Base-by-base conservation (phyloP, 495 filamentous ascomycete species). In the Daldinia loculata region DNA sequence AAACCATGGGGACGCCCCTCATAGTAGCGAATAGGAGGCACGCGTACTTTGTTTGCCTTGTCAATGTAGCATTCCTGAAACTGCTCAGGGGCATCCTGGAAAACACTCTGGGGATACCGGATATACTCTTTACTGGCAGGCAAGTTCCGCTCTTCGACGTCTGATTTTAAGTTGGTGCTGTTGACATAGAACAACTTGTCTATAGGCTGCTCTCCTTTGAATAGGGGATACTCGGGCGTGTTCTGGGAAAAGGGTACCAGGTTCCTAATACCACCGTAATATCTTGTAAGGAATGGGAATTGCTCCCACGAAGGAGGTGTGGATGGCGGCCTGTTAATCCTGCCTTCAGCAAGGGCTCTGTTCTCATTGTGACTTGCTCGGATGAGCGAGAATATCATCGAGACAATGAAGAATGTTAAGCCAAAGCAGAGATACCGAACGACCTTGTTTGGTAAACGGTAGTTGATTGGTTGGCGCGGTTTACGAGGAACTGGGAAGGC, bases 211-310 rank as follows among this genome's bases (percentile, higher is more conserved):
- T 85, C 84, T 30, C 87, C 86, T 32, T 80, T 79, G 2, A 79
- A 63, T 14, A 82, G 83, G n/a, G 93, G 93, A 76, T 93, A 97
- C 75, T 97, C 91, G 11, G 94, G 89, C 1, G 84, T 77, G 64
- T 91, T 92, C 11, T 90, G 80, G 15, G 78, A 74, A 50, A 88
- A 82, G 7, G 87, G 76, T 0, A 92, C 87, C 65, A 97, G 71
- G 2, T 82, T 89, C 65, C 87, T 83, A 51, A 97, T 83, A 0
- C 94, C 94, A 15, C 94, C 94, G 77, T 95, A 91, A 76, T 97
- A 97, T 60, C 93, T 84, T 52, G 85, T 89, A 63, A 97, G 79
- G 75, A 95, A 93, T 0, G 88, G 88, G 76, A 96, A 97, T 4
- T 82, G 83, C 75, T 96, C 92, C 94, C 94, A 97, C 51, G 82